Evolutionary conservation across 306 rosid species (phyloP), one percentile per base, ranked within the genome.

Genomic region (Cicer cuneatum): DNA sequence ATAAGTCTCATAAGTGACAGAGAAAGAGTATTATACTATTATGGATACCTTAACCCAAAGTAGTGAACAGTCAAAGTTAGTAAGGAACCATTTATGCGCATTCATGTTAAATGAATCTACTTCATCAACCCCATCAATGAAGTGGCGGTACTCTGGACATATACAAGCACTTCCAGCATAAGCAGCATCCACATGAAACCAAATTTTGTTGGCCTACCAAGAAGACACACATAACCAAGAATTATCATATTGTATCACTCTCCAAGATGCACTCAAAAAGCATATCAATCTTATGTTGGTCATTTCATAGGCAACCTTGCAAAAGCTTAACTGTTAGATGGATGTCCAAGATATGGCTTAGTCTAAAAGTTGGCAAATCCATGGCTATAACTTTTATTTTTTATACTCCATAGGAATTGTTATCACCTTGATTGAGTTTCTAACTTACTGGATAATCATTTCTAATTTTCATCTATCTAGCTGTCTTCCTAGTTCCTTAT

Each of bases 101-200:
- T 93, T 93, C 94, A 88, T 88, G 88, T 93, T 89, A 66, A 93
- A 93, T 9, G 98, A 93, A 80, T 93, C 93, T 0, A 90, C 94
- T 84, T 88, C 91, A 85, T 93, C 98, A 56, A 93, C 87, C 45
- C 98, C 98, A 48, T 90, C 85, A 73, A 93, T 86, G 82, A 83
- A 71, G 68, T 83, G 90, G 76, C 87, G 98, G 85, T 84, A 88
- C 81, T 93, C 97, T 13, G 96, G 97, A 86, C 98, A 93, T 82
- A 93, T 75, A 79, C 96, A 88, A 70, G 98, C 97, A 82, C 97
- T 93, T 79, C 98, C 98, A 73, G 97, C 97, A 70, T 91, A 93
- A 58, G 98, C 98, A 82, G 98, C 96, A 83, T 93, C 98, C 46
- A 93, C 89, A 60, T 93, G 98, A 78, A 93, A 85, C 98, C 98